A percentile compares a stretch with the other conserved stretches of the same genome.
phyloP scores from a whole-genome alignment of 2,329 filamentous ascomycete species.

The Fonsecaea nubica region DNA sequence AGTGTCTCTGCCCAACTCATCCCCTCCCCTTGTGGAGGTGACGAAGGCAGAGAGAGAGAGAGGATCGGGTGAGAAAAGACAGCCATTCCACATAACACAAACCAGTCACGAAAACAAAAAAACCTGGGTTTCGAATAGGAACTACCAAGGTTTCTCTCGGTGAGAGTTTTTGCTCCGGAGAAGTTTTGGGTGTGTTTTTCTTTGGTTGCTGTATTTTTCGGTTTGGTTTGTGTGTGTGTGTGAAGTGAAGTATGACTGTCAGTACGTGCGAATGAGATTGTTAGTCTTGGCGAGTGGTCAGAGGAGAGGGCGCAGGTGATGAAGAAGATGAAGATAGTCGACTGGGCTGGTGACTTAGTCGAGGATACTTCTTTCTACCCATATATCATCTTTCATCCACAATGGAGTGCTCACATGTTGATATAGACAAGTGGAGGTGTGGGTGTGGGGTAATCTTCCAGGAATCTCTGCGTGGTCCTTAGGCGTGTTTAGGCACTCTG shows the following conservation, averaged over 20 bases:
- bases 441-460: no score
- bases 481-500: no score
- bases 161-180: conserved; percentile 2
- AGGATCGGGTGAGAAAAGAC: not conserved
- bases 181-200: conserved; percentile 2
- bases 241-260: not conserved
- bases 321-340: not conserved
- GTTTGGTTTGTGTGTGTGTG: not conserved
- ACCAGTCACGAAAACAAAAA: not conserved
- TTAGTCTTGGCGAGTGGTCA: not conserved
- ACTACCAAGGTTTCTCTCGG: not conserved
- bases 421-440: no score
- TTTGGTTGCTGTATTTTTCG: not conserved
- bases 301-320: not conserved
- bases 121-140: conserved; percentile 1
- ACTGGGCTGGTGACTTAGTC: not conserved
- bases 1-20: not conserved
- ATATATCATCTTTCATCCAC: no score
- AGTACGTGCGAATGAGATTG: no score
- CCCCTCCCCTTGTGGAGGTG: not conserved
- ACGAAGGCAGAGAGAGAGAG: conserved; percentile 2
- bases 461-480: no score
- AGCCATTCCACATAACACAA: not conserved
- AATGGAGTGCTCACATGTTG: no score
- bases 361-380: no score